A percentile compares a stretch with the other conserved stretches of the same genome.
phyloP scores from a whole-genome alignment of 495 filamentous ascomycete species.

The Neurospora tetrasperma region DNA sequence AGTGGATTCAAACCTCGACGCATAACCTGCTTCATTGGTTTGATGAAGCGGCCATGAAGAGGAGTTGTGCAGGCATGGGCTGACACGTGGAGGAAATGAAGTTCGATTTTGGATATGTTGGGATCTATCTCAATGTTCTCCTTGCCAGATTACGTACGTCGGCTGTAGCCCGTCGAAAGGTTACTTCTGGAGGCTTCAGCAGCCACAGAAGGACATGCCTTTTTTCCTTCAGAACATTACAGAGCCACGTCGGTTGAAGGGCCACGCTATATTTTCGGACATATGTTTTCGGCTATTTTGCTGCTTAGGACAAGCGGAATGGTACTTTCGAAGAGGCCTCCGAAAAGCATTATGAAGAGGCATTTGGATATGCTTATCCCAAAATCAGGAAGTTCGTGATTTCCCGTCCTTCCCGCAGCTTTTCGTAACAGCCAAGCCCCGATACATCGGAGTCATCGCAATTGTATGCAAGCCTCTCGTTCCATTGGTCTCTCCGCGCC shows the following conservation, averaged over 20 bases:
- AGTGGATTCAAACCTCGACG: not conserved
- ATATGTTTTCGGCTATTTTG: not conserved
- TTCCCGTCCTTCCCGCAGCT: not conserved
- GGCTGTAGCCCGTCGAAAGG: not conserved
- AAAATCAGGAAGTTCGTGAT: not conserved
- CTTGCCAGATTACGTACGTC: not conserved
- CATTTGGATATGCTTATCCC: not conserved
- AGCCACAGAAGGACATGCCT: slow-evolving; percentile 24
- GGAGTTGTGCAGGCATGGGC: not conserved
- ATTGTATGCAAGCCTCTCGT: not conserved
- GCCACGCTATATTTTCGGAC: not conserved
- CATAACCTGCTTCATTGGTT: not conserved
- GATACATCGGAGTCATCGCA: not conserved
- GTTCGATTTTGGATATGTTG: not conserved
- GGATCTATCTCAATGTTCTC: not conserved
- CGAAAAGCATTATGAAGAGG: not conserved
- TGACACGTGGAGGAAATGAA: not conserved
- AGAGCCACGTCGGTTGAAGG: not conserved
- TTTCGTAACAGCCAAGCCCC: not conserved
- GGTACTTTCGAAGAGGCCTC: not conserved
- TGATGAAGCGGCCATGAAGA: not conserved
- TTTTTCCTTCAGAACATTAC: not conserved
- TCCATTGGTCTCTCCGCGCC: not conserved
- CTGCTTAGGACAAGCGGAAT: not conserved
- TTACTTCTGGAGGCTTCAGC: slow-evolving; percentile 25